phyloP scores from a whole-genome alignment of 495 filamentous ascomycete species.

The Neurospora pannonica region DNA sequence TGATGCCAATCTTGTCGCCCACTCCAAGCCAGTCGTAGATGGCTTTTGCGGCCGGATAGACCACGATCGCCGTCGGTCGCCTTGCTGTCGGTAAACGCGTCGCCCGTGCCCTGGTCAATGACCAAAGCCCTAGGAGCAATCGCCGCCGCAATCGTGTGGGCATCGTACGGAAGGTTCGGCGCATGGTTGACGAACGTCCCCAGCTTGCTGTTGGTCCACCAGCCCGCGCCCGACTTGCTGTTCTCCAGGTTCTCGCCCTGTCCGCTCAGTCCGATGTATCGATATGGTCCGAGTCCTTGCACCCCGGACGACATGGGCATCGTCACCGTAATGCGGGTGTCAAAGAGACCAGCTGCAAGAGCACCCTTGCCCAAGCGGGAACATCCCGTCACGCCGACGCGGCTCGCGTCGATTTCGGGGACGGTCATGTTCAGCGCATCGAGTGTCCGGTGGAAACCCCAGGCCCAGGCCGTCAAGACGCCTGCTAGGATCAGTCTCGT shows the following conservation, averaged over 20 bases:
- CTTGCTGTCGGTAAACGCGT: constrained; percentile 43
- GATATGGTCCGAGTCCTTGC: constrained; percentile 43
- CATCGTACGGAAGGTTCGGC: constrained; percentile 41
- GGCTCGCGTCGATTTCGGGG: constrained; percentile 37
- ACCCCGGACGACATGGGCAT: constrained; percentile 48
- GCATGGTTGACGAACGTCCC: constrained; percentile 41
- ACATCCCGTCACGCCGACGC: constrained; percentile 43
- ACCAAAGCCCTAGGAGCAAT: constrained; percentile 44
- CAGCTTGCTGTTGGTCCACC: constrained; percentile 41
- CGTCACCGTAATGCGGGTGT: constrained; percentile 43
- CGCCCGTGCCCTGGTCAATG: constrained; percentile 40
- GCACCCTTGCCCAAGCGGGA: constrained; percentile 44
- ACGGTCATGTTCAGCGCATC: constrained; percentile 41
- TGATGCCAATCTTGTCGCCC: constrained; percentile 39
- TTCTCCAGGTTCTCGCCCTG: constrained; percentile 47
- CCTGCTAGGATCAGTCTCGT: constrained; percentile 16
- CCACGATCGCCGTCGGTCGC: constrained; percentile 40
- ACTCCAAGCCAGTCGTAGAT: constrained; percentile 45
- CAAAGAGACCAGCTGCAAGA: constrained; percentile 41
- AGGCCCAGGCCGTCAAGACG: constrained; percentile 43
- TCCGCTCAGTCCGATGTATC: constrained; percentile 41
- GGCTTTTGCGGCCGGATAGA: constrained; percentile 41
- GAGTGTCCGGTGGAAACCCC: constrained; percentile 44
- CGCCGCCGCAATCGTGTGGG: constrained; percentile 44
- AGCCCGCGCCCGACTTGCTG: constrained; percentile 43